Conservation (phyloP, 208 protist species). For the Trypanosoma boissoni region DNA sequence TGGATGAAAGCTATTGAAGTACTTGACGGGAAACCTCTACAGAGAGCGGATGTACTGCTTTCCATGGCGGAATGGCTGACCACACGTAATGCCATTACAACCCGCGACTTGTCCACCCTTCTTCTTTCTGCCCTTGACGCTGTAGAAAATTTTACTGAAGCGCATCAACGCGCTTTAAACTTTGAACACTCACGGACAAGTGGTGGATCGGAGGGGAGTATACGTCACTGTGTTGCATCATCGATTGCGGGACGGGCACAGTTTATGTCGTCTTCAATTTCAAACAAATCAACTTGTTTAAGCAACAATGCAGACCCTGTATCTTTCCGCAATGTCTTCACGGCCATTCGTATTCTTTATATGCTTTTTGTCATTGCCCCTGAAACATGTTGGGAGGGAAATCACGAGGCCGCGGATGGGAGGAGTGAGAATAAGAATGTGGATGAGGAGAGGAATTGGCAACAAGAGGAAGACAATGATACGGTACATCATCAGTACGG, state of each 20-base stretch:
- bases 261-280: not conserved
- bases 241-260: constrained; percentile 15
- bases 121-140: constrained; percentile 32
- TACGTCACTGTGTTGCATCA: constrained; percentile 9
- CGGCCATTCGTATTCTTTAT: constrained; percentile 34
- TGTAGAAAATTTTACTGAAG: constrained; percentile 23
- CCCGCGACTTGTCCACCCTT: constrained; percentile 22
- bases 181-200: not conserved
- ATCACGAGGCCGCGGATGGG: no score
- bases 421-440: no score
- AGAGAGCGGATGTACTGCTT: constrained; percentile 45
- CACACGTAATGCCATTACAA: constrained; percentile 21
- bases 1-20: constrained; percentile 46
- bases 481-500: no score
- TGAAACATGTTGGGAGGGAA: not conserved
- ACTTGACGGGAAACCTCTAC: constrained; percentile 31
- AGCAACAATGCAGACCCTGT: not conserved
- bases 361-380: constrained; percentile 33
- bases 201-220: not conserved
- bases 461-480: no score
- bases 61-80: constrained; percentile 33
- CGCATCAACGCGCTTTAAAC: not conserved
- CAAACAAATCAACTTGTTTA: not conserved
- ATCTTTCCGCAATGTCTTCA: constrained; percentile 27
- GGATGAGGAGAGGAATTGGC: no score